These are phyloP conservation scores for Paradendryphiella salina DNA, from an alignment of 2,329 filamentous ascomycete genomes.

Conservation along the genomic window DNA sequence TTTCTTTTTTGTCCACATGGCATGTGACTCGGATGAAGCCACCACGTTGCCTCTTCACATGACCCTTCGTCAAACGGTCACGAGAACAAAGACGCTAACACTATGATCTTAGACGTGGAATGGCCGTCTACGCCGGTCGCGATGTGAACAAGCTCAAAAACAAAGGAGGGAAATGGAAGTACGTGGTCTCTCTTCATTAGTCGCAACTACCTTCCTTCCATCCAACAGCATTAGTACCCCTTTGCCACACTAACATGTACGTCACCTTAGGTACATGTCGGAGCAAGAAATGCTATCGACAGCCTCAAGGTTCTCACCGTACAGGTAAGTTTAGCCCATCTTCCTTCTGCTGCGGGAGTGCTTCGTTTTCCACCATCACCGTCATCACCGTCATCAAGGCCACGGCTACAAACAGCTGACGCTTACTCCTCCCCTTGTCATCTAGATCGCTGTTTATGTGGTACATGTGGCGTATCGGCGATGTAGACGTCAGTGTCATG, in stretches of 20 bases:
- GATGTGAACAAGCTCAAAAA: slow-evolving; percentile 83
- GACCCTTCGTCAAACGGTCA: neutral
- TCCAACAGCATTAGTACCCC: neutral
- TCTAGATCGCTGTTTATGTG: slow-evolving; percentile 88
- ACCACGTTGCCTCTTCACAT: neutral
- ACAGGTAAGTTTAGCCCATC: slow-evolving; percentile 58
- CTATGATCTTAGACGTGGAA: slow-evolving; percentile 64
- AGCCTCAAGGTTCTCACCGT: slow-evolving; percentile 79
- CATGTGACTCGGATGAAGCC: too few relatives aligned
- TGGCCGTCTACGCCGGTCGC: slow-evolving; percentile 82
- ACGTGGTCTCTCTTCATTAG: slow-evolving; percentile 8
- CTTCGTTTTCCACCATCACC: neutral
- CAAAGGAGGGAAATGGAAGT: slow-evolving; percentile 85
- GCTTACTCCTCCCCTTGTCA: too few relatives aligned
- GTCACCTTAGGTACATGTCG: slow-evolving; percentile 68
- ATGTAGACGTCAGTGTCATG: slow-evolving; percentile 69
- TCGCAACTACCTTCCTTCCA: too few relatives aligned
- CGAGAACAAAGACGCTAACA: neutral
- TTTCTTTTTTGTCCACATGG: neutral
- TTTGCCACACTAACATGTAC: neutral
- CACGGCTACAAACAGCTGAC: neutral
- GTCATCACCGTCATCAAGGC: too few relatives aligned
- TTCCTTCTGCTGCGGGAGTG: slow-evolving; percentile 8
- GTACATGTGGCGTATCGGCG: slow-evolving; percentile 92
- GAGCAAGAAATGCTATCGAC: slow-evolving; percentile 89